Evolutionary conservation across 2,329 filamentous ascomycete species (phyloP), one percentile per base, ranked within the genome.

Genomic region (Diplodia sapinea): DNA sequence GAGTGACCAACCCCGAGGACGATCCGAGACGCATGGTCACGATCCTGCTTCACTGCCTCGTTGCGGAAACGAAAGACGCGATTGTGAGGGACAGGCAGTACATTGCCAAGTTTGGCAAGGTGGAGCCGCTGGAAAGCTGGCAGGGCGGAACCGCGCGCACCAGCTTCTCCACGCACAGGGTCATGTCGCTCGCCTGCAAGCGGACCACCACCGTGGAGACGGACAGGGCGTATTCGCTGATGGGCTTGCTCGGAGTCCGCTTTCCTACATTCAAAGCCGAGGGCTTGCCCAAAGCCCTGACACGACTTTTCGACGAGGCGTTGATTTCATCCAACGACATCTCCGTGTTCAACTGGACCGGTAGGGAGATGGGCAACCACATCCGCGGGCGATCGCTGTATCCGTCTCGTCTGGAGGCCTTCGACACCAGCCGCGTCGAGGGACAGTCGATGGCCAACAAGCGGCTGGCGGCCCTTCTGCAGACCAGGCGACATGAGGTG

Each of bases 361-460:
- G 54, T 0, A 23, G 54, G 12, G 31, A 56, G 31, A 56, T 56
- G 54, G 54, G 54, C 36, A 56, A n/a, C 33, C 31, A 56, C 54
- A 56, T 56, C 29, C 57, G 47, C 57, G 57, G 57, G 9, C 57
- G 57, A 2, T 51, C 57, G 12, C 40, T 63, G 31, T 63, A 63
- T 20, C 57, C 57, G 3, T 63, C 57, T 1, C 23, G 17, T 1
- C 23, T 63, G 20, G n/a, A 56, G 9, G 54, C 54, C 7, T 56
- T 56, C 31, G 26, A 56, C 54, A 11, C 17, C 6, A n/a, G 15
- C 54, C 33, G 13, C 4, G 9, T 11, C 17, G 54, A 56, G 54
- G 54, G 54, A 9, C 31, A 31, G 31, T 40, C 54, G n/a, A n/a
- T 26, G 17, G 54, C 54, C 33, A 29, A 33, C 54, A 40, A n/a